Base-by-base conservation (phyloP, 805 yeast genomes). In the Barnettozyma sucrosica region DNA sequence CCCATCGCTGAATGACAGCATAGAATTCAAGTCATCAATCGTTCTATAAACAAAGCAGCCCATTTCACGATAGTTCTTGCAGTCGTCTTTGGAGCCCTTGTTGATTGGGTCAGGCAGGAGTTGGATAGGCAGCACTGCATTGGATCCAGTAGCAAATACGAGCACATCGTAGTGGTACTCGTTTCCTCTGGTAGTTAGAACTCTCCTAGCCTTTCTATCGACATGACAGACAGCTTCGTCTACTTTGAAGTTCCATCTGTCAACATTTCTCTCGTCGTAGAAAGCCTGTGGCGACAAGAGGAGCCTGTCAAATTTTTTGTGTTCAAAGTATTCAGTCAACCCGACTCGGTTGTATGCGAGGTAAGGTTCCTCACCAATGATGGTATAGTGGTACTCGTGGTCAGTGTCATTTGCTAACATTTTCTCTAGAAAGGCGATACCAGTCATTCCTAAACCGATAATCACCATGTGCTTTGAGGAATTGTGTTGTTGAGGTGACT, bases 381-480 rank as follows among this genome's bases (percentile, higher is more conserved):
- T 57, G 1, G 63, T 57, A 32, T 64, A 55, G 16, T 16, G 45
- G 45, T 56, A 67, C 36, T 63, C 61, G 24, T 59, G 46, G 14
- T 54, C 55, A 6, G 59, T 56, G 28, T 63, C 71, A 32, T 64
- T 58, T 16, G 53, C 53, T 21, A 66, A 55, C 58, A 66, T 53
- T 46, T 66, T 66, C 48, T 66, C 69, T 16, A 66, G 47, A 39
- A 66, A 65, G 5, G 69, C 61, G 13, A 65, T 49, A 20, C 68
- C 68, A 25, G 65, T 68, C 71, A 66, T 66, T 16, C 71, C 71
- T 7, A 66, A 55, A 18, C 71, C 70, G 26, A 63, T 62, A n/a
- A 66, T 56, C 7, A 66, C 63, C 20, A 66, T 48, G n/a, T 52
- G 54, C 49, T 59, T 49, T 34, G 34, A 9, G 34, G 20, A 43